phyloP scores from a whole-genome alignment of 306 rosid species.

The Psophocarpus tetragonolobus region DNA sequence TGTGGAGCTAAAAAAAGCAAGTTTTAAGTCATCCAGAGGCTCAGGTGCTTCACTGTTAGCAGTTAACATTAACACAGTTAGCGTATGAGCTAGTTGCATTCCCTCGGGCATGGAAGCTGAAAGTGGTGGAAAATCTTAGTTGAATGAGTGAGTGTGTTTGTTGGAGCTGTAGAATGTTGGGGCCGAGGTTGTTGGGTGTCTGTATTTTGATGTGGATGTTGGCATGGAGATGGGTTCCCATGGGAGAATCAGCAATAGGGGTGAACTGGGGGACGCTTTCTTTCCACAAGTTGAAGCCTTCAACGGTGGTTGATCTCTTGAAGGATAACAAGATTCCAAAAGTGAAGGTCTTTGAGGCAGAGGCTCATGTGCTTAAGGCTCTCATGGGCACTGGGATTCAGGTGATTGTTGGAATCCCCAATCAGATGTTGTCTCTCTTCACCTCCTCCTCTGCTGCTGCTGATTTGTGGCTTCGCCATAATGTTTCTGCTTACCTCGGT shows the following conservation, averaged over 20 bases:
- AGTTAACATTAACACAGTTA: not conserved
- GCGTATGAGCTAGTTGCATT: not conserved
- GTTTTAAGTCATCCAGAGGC: not conserved
- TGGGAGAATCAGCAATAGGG: slow-evolving; percentile 62
- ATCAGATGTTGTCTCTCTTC: slow-evolving; percentile 61
- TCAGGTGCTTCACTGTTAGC: slow-evolving; percentile 24
- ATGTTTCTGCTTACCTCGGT: slow-evolving; percentile 57
- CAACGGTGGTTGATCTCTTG: slow-evolving; percentile 68
- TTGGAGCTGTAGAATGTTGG: slow-evolving; percentile 37
- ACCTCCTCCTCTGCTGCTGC: slow-evolving; percentile 64
- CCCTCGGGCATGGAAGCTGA: no score
- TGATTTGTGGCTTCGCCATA: slow-evolving; percentile 77
- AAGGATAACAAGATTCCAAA: slow-evolving; percentile 57
- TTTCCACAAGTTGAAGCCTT: slow-evolving; percentile 61
- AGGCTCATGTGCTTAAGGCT: slow-evolving; percentile 50
- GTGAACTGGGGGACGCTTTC: slow-evolving; percentile 91
- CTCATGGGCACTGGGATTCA: slow-evolving; percentile 72
- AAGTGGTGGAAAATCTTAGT: not conserved
- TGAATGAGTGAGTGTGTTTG: not conserved
- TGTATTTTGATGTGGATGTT: slow-evolving; percentile 22
- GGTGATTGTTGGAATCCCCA: slow-evolving; percentile 80
- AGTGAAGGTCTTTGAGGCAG: slow-evolving; percentile 83
- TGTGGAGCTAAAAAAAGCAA: not conserved
- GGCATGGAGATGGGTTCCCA: slow-evolving; percentile 31
- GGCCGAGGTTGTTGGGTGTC: slow-evolving; percentile 21